Base-by-base conservation (phyloP, 108 stramenopile species). In the Stephanodiscus minutulus region DNA sequence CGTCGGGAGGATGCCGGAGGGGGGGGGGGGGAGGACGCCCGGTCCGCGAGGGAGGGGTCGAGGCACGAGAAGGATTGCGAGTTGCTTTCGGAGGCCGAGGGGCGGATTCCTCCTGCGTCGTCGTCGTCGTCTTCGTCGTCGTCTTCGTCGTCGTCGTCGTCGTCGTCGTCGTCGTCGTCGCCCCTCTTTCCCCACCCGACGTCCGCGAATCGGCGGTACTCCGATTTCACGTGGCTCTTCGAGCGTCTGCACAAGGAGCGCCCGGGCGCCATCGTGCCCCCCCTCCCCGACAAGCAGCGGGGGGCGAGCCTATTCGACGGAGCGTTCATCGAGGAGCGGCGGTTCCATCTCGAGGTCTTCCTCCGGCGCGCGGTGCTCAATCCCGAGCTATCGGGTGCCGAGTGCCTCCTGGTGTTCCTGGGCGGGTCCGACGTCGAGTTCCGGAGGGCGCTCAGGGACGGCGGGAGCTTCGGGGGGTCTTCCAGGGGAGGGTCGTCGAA, bases 141-240 rank as follows among this genome's bases (percentile, higher is more conserved):
- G 27, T n/a, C 53, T n/a, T n/a, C n/a, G n/a, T n/a, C n/a, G n/a
- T n/a, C n/a, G n/a, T n/a, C n/a, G 10, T 44, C 27, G 6, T 25
- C 24, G 8, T 9, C 56, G 7, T 7, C 29, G 5, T 31, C 27
- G 18, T 1, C 33, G 17, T 33, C 57, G 33, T 1, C 29, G 7
- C 35, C 18, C 1, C 64, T 72, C 24, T 35, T 72, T 9, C 53
- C 66, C 21, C 66, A 72, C 1, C 54, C 79, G 21, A 88, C 86
- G 24, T 55, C 74, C 15, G 76, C 84, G 10, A 80, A 87, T 35
- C 86, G 92, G n/a, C 92, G 96, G 0, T 97, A 96, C 78, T 83
- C 81, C 54, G 95, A 97, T 77, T 98, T 98, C 72, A 77, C 79
- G 29, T 96, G 96, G 96, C 81, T 98, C 25, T 83, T 78, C 53